These are phyloP conservation scores for Lepiota subincarnata DNA, from an alignment of 768 basidiomycete species.

Conservation along the genomic window DNA sequence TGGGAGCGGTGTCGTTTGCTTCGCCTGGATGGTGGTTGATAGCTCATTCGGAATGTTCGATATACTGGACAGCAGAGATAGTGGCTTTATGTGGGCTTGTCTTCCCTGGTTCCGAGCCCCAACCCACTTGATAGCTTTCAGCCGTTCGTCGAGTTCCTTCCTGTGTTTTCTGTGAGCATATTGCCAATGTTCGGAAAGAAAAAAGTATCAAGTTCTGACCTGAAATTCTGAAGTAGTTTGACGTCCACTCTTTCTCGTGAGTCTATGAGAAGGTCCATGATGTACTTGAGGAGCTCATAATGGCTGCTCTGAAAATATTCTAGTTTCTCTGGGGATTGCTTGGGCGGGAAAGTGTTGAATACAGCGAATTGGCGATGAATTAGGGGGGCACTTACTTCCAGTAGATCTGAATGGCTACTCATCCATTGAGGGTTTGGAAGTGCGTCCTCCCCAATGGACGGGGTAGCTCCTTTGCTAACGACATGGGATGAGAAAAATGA, in stretches of 20 bases:
- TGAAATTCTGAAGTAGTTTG: neutral
- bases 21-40: neutral
- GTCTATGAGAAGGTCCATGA: conserved; percentile 7
- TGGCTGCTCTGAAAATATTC: neutral
- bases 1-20: neutral
- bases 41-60: neutral
- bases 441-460: neutral
- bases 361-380: neutral
- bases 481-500: neutral
- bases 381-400: neutral
- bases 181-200: neutral
- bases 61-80: neutral
- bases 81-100: neutral
- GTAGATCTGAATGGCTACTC: neutral
- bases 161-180: neutral
- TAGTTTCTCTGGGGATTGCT: neutral
- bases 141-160: conserved; percentile 6
- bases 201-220: neutral
- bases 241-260: neutral
- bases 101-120: neutral
- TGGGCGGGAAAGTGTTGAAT: neutral
- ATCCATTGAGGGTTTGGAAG: neutral
- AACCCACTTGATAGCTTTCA: conserved; percentile 8
- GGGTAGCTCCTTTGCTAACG: neutral
- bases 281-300: neutral